These are phyloP conservation scores for Malania oleifera DNA, from an alignment of 164 flowering plant genomes.

Conservation along the genomic window DNA sequence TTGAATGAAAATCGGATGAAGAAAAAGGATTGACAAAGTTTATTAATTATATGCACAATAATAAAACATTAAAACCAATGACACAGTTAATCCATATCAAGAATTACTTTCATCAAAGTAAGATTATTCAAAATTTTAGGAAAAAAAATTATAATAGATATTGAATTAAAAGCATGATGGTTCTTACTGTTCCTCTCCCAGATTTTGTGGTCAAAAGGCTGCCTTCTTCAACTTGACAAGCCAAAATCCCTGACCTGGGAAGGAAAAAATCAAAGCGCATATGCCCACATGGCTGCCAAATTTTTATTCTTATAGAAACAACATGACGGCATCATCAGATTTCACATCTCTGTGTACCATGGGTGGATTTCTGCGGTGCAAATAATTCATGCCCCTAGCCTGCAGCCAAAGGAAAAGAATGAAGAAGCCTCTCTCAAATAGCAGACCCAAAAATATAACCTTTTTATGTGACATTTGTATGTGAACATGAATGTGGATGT, in stretches of 20 bases:
- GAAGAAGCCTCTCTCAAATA: not conserved
- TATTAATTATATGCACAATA: not conserved
- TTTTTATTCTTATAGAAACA: not conserved
- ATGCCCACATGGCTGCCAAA: not conserved
- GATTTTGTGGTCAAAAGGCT: conserved; percentile 67
- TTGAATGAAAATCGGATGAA: conserved; percentile 2
- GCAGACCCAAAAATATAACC: not conserved
- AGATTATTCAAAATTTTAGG: not conserved
- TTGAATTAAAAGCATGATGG: not conserved
- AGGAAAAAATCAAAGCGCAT: not conserved
- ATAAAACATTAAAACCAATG: not conserved
- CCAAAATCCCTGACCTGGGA: conserved; percentile 95
- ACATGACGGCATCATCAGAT: conserved; percentile 23
- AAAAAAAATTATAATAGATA: not conserved
- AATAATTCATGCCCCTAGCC: conserved; percentile 90
- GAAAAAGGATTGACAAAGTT: not conserved
- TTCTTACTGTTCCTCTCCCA: conserved; percentile 75
- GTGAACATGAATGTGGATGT: no score
- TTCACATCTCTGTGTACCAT: conserved; percentile 83
- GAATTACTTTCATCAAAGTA: not conserved
- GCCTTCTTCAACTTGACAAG: conserved; percentile 62
- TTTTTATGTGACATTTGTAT: no score
- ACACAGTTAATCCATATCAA: not conserved
- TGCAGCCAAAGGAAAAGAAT: conserved; percentile 20
- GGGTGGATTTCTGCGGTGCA: conserved; percentile 81